Percentiles rank a stretch among this genome's conserved stretches.
These are phyloP conservation scores for Aspergillus piperis DNA, from an alignment of 2,329 filamentous ascomycete genomes.

Conservation along the genomic window DNA sequence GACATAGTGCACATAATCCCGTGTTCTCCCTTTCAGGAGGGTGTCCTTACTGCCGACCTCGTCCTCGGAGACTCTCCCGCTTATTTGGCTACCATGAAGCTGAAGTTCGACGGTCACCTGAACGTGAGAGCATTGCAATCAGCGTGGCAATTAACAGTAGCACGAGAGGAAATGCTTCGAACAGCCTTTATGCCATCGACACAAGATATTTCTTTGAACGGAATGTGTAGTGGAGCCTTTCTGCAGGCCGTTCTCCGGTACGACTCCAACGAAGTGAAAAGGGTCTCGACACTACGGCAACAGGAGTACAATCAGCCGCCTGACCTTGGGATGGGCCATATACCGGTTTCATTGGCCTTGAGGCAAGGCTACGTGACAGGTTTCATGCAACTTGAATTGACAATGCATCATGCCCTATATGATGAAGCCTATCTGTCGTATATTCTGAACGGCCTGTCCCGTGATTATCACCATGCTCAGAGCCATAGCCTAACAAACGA, in stretches of 20 bases:
- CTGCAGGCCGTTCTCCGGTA: constrained; percentile 4
- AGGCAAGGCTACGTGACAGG: background rate
- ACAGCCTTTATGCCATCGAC: constrained; percentile 2
- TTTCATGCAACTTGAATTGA: background rate
- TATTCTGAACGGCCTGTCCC: background rate
- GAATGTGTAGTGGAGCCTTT: constrained; percentile 1
- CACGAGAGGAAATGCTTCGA: constrained; percentile 11
- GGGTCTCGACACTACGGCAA: background rate
- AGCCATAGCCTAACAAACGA: background rate
- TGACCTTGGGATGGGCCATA: background rate
- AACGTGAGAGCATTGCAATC: background rate
- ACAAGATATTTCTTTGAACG: background rate
- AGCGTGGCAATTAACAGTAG: constrained; percentile 1
- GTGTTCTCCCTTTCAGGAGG: constrained; percentile 10
- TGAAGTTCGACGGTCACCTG: background rate
- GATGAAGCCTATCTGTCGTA: constrained; percentile 8
- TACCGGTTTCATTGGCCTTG: background rate
- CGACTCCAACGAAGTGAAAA: background rate
- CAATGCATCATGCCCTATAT: constrained; percentile 11
- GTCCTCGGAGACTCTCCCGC: background rate
- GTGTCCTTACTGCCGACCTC: constrained; percentile 1
- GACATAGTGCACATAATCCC: constrained; percentile 2
- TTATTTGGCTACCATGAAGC: background rate
- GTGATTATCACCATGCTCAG: background rate
- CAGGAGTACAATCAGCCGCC: background rate